phyloP scores from a whole-genome alignment of 23 red algal genomes.

The Chondrus crispus region DNA sequence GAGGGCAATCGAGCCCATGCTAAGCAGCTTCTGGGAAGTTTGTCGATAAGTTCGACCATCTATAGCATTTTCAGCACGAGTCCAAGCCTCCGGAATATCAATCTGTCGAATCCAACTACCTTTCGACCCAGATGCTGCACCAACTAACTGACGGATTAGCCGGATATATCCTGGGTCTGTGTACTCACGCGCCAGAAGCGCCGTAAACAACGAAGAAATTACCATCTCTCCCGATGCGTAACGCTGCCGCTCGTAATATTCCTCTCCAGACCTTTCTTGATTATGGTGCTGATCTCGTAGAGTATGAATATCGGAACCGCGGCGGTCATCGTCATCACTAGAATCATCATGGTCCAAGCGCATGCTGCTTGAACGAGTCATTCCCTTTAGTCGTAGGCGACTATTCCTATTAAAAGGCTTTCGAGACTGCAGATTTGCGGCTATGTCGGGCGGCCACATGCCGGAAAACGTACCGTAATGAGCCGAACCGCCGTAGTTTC shows the following conservation, averaged over 20 bases:
- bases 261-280: slow-evolving; percentile 46
- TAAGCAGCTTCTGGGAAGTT: not conserved
- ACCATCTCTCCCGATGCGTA: slow-evolving; percentile 86
- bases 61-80: slow-evolving; percentile 15
- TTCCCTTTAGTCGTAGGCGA: slow-evolving; percentile 10
- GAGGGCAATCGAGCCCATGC: slow-evolving; percentile 30
- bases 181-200: slow-evolving; percentile 61
- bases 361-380: slow-evolving; percentile 65
- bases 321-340: slow-evolving; percentile 30
- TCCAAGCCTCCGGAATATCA: slow-evolving; percentile 57
- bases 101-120: slow-evolving; percentile 58
- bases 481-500: slow-evolving; percentile 5
- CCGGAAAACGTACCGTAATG: slow-evolving; percentile 3
- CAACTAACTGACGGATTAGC: slow-evolving; percentile 54
- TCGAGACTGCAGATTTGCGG: not conserved
- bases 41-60: slow-evolving; percentile 39
- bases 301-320: slow-evolving; percentile 2
- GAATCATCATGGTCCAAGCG: slow-evolving; percentile 43
- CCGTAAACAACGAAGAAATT: slow-evolving; percentile 63
- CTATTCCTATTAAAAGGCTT: not conserved
- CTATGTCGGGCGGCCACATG: not conserved
- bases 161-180: slow-evolving; percentile 63
- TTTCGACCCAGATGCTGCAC: slow-evolving; percentile 18
- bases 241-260: slow-evolving; percentile 67
- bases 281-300: slow-evolving; percentile 34